Evolutionary conservation across 148 eudicot species (phyloP), one percentile per base, ranked within the genome.

Genomic region (Agrostemma githago): DNA sequence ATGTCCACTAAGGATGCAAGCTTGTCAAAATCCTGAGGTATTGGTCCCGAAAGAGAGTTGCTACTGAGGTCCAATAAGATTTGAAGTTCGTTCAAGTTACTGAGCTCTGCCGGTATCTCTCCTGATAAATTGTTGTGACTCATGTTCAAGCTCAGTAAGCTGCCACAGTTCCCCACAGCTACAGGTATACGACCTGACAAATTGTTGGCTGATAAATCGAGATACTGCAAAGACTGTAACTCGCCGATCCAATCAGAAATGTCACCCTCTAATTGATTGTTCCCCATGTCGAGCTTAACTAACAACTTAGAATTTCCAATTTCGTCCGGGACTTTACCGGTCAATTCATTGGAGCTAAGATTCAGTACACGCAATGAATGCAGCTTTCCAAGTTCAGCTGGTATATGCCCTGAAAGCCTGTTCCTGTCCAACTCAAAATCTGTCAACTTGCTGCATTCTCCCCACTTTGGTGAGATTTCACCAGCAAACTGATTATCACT

Each of bases 171-270:
- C 8, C 90, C 93, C 17, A 94, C 78, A 56, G 75, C 78, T 71
- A 3, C 66, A 0, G 97, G 96, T 56, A 94, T 83, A 70, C 46
- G 73, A 20, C 96, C 92, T 6, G 71, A 79, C 59, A 94, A 68
- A 6, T 80, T 67, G 79, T 94, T 94, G 78, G 74, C 74, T 4
- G 96, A 89, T 46, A 94, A 74, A 79, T 94, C 98, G 72, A 94
- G 92, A 66, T 19, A 16, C 51, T 81, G 82, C 46, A 94, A 85
- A n/a, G 53, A 68, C 21, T 81, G 75, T 75, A 94, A 71, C 67
- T 76, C 75, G 34, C 96, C 91, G 4, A 94, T 56, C 70, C 79
- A 79, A 67, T 54, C 65, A 51, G 96, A 95, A 68, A 94, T 81
- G 34, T 72, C 73, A 20, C 98, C 98, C n/a, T 41, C 62, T 62